Percentiles rank a stretch among this genome's conserved stretches.
phyloP scores from a whole-genome alignment of 179 eudicot species.

The Silene noctiflora region DNA sequence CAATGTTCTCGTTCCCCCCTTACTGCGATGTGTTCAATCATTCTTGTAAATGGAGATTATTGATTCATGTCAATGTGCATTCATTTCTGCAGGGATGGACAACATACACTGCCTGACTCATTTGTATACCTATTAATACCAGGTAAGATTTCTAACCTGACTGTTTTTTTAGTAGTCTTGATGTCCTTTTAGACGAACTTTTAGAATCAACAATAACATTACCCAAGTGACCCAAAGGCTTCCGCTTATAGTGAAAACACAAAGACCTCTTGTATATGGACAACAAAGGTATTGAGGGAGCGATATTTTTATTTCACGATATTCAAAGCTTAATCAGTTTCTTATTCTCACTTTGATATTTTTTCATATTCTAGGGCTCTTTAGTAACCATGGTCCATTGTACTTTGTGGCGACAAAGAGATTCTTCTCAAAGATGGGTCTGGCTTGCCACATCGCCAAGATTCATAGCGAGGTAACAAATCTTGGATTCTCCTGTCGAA shows the following conservation, averaged over 20 bases:
- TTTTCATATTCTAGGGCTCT: slow-evolving; percentile 55
- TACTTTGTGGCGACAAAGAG: slow-evolving; percentile 79
- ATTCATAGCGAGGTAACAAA: slow-evolving; percentile 85
- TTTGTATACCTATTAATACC: slow-evolving; percentile 91
- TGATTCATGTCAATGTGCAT: slow-evolving; percentile 9
- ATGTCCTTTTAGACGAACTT: neutral
- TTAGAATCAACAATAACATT: neutral
- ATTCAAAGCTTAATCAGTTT: neutral
- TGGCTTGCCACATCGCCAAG: slow-evolving; percentile 90
- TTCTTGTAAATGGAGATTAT: neutral
- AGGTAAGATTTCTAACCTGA: slow-evolving; percentile 36
- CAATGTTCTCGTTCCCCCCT: neutral
- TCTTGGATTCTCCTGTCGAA: slow-evolving; percentile 1
- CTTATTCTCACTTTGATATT: slow-evolving; percentile 14
- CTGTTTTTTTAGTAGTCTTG: neutral
- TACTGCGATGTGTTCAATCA: neutral
- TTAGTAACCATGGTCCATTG: slow-evolving; percentile 89
- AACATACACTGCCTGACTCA: slow-evolving; percentile 70
- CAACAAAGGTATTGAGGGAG: no score
- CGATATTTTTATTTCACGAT: no score
- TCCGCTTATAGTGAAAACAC: neutral
- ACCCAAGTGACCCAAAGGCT: neutral
- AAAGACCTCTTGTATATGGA: neutral
- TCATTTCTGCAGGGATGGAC: slow-evolving; percentile 58
- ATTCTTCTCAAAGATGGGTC: slow-evolving; percentile 90